phyloP scores from a whole-genome alignment of 371 early-diverging fungal species.

The Syncephalastrum racemosum region DNA sequence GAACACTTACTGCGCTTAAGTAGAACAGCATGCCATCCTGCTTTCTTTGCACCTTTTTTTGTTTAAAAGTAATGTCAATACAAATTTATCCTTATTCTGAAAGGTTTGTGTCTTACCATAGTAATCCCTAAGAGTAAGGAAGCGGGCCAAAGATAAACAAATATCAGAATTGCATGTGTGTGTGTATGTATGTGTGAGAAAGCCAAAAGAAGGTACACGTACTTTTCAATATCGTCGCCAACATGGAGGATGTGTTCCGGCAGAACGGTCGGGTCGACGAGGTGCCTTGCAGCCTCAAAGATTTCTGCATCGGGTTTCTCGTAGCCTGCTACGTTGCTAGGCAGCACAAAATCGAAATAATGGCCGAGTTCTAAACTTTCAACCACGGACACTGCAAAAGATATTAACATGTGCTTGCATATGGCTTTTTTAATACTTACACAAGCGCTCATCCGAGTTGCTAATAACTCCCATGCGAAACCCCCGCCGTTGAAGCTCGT shows the following conservation, averaged over 20 bases:
- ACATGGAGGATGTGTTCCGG: slow-evolving; percentile 32
- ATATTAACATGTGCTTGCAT: no score
- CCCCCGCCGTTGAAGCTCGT: slow-evolving; percentile 29
- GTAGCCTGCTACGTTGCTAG: slow-evolving; percentile 30
- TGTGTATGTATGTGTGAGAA: neutral
- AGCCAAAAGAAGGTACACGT: slow-evolving; percentile 3
- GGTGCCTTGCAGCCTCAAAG: slow-evolving; percentile 36
- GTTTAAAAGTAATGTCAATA: neutral
- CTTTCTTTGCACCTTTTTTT: slow-evolving; percentile 30
- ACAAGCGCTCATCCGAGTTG: slow-evolving; percentile 48
- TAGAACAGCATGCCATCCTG: slow-evolving; percentile 42
- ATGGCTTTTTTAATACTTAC: slow-evolving; percentile 20
- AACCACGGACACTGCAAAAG: slow-evolving; percentile 30
- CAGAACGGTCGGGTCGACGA: slow-evolving; percentile 20
- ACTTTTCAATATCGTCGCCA: slow-evolving; percentile 41
- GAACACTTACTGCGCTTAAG: slow-evolving; percentile 30
- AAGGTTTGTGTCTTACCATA: slow-evolving; percentile 7
- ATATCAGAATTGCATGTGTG: neutral
- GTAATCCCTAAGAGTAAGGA: slow-evolving; percentile 12
- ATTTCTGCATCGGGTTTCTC: slow-evolving; percentile 41
- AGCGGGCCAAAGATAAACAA: neutral
- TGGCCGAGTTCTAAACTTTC: slow-evolving; percentile 33
- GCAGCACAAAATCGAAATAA: slow-evolving; percentile 44
- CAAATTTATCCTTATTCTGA: neutral
- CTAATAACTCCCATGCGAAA: slow-evolving; percentile 48